Percentiles rank a stretch among this genome's conserved stretches.
Evolutionary conservation across 106 monocot species (phyloP).

Genomic region (Xerophyta viscosa): DNA sequence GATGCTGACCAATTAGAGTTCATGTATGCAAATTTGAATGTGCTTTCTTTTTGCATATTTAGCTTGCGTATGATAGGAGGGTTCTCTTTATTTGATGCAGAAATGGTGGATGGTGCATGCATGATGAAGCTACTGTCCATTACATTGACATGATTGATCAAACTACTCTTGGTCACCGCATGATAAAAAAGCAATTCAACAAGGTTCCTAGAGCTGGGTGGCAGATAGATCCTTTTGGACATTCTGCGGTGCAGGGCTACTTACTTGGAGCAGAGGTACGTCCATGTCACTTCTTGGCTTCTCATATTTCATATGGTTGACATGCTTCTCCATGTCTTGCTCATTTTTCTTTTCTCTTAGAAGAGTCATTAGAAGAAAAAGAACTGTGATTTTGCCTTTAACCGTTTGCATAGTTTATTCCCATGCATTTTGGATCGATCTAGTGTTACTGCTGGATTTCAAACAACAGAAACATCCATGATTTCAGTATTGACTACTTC

Average conservation of each 20-base stretch:
- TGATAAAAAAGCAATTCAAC: constrained; percentile 53
- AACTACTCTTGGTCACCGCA: constrained; percentile 51
- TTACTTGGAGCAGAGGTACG: constrained; percentile 52
- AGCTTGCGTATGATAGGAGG: too few species aligned
- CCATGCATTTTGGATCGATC: too few species aligned
- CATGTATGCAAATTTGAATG: constrained; percentile 53
- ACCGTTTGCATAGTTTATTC: too few species aligned
- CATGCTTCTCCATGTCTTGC: too few species aligned
- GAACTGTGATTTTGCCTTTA: too few species aligned
- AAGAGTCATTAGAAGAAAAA: too few species aligned
- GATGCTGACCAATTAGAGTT: constrained; percentile 62
- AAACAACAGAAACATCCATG: too few species aligned
- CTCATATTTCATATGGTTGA: too few species aligned
- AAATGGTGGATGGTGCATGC: constrained; percentile 62
- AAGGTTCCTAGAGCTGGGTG: constrained; percentile 50
- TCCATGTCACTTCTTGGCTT: not conserved
- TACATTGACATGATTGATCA: constrained; percentile 71
- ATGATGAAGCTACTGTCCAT: constrained; percentile 55
- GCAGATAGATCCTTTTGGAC: constrained; percentile 69
- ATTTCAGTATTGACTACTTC: too few species aligned
- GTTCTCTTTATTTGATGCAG: constrained; percentile 8
- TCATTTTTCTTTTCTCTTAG: too few species aligned
- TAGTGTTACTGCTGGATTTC: too few species aligned
- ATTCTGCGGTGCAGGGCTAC: constrained; percentile 54
- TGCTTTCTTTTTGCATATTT: too few species aligned